These are phyloP conservation scores for Gardenia jasminoides DNA, from an alignment of 257 asterid genomes.

Conservation along the genomic window DNA sequence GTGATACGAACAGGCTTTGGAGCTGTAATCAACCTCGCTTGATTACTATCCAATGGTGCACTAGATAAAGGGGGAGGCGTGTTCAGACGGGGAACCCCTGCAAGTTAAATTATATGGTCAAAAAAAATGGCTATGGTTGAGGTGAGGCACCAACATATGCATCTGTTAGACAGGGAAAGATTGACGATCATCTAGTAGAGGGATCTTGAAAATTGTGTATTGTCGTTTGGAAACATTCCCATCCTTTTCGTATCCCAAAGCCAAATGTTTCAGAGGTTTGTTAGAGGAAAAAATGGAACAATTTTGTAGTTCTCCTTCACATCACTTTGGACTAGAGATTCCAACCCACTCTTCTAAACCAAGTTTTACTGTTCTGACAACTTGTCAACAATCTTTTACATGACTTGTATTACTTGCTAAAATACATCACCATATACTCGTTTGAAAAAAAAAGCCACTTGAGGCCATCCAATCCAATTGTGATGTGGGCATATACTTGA, in stretches of 20 bases:
- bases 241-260: background rate
- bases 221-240: background rate
- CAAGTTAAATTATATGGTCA: slow-evolving; percentile 25
- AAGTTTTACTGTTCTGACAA: slow-evolving; percentile 1
- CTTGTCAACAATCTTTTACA: background rate
- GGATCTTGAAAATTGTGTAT: background rate
- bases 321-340: background rate
- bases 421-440: background rate
- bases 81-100: slow-evolving; percentile 97
- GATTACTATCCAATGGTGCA: slow-evolving; percentile 41
- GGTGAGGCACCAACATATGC: slow-evolving; percentile 1
- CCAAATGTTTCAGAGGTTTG: background rate
- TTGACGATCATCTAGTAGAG: background rate
- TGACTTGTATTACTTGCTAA: background rate
- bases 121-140: slow-evolving; percentile 2
- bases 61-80: slow-evolving; percentile 81
- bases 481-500: background rate
- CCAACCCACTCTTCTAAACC: background rate
- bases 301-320: background rate
- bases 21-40: slow-evolving; percentile 55
- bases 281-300: background rate
- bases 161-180: background rate
- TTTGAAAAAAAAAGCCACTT: background rate
- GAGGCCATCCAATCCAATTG: background rate
- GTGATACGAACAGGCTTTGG: slow-evolving; percentile 92